Evolutionary conservation across 1,284 basidiomycete species (phyloP).

Genomic region (Cutaneotrichosporon curvatum): DNA sequence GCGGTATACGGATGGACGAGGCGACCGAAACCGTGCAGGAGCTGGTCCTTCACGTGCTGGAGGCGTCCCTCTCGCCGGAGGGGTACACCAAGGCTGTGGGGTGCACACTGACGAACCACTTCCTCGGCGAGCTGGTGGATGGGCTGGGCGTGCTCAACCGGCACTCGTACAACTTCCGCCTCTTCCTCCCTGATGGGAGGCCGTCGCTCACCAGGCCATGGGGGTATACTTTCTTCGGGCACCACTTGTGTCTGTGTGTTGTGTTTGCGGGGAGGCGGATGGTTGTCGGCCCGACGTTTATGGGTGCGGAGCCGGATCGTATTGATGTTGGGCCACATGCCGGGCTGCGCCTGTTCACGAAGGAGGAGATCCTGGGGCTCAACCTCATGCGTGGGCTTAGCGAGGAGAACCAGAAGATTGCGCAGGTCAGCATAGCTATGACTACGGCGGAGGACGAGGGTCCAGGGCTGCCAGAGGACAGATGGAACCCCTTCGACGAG

Average conservation of each 20-base stretch:
- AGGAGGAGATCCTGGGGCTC: slow-evolving; percentile 35
- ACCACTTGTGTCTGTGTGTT: slow-evolving; percentile 41
- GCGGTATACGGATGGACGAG: slow-evolving; percentile 42
- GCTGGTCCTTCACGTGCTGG: slow-evolving; percentile 30
- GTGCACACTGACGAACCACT: slow-evolving; percentile 38
- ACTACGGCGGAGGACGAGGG: slow-evolving; percentile 7
- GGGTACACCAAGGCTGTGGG: slow-evolving; percentile 39
- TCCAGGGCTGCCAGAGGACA: slow-evolving; percentile 27
- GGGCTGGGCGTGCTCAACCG: slow-evolving; percentile 35
- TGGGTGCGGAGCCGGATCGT: slow-evolving; percentile 42
- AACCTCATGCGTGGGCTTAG: slow-evolving; percentile 34
- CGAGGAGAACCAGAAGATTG: slow-evolving; percentile 29
- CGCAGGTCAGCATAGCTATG: slow-evolving; percentile 33
- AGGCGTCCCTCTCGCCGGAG: slow-evolving; percentile 26
- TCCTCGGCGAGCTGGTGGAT: slow-evolving; percentile 39
- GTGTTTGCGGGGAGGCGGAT: slow-evolving; percentile 36
- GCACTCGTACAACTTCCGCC: slow-evolving; percentile 41
- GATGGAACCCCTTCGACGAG: slow-evolving; percentile 45
- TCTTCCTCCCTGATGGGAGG: slow-evolving; percentile 20
- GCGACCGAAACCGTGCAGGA: slow-evolving; percentile 21
- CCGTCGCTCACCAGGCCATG: slow-evolving; percentile 23
- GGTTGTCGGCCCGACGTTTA: slow-evolving; percentile 40
- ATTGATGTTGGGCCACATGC: slow-evolving; percentile 37
- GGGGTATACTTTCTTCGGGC: slow-evolving; percentile 42
- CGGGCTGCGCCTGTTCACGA: slow-evolving; percentile 34